phyloP scores from a whole-genome alignment of 306 rosid genomes.

The Aeschynomene evenia region DNA sequence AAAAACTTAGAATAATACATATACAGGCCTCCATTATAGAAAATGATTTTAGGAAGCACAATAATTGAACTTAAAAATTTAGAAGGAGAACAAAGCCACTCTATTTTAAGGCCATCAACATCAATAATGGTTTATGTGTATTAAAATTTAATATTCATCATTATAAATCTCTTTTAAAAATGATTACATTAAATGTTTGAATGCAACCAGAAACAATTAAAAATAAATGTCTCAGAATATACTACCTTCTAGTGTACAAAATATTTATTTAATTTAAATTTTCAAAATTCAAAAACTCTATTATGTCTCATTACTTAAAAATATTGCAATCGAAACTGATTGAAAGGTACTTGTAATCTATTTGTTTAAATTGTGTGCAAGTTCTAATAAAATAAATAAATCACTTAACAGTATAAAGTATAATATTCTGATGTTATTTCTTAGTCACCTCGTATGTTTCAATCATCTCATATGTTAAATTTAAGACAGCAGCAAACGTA shows the following conservation, averaged over 20 bases:
- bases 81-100: background rate
- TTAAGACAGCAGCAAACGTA: background rate
- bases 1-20: background rate
- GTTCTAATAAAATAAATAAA: background rate
- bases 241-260: background rate
- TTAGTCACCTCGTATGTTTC: background rate
- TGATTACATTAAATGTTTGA: background rate
- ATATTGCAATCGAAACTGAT: background rate
- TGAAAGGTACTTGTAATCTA: background rate
- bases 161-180: background rate
- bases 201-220: too few species aligned
- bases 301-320: background rate
- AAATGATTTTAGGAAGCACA: background rate
- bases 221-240: conserved; percentile 8
- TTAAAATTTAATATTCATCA: background rate
- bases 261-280: background rate
- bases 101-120: background rate
- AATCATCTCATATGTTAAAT: background rate
- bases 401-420: background rate
- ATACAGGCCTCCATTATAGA: background rate
- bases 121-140: background rate
- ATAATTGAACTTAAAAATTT: background rate
- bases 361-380: background rate
- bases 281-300: background rate
- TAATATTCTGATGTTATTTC: background rate